Evolutionary conservation across 1,284 basidiomycete genomes (phyloP).

Genomic region (Anthracocystis panici-leucophaei): DNA sequence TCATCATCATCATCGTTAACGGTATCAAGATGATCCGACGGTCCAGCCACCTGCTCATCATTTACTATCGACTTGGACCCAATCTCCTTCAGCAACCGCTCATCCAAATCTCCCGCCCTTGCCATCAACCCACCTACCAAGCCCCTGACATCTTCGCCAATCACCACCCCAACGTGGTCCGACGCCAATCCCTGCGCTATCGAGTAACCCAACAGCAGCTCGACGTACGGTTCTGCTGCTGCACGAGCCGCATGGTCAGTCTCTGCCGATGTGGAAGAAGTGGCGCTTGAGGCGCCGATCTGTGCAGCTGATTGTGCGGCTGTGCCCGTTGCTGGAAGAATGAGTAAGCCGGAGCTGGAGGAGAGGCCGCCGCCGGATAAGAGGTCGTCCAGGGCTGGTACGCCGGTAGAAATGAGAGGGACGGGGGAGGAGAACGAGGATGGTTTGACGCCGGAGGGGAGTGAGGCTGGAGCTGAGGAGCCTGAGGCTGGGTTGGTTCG

Average conservation of each 20-base stretch:
- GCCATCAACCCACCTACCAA: slow-evolving; percentile 63
- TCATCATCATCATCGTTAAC: slow-evolving; percentile 37
- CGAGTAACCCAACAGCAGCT: slow-evolving; percentile 88
- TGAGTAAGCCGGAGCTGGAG: slow-evolving; percentile 79
- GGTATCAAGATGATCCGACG: slow-evolving; percentile 32
- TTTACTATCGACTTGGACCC: neutral
- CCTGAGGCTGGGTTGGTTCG: slow-evolving; percentile 70
- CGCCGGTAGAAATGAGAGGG: slow-evolving; percentile 83
- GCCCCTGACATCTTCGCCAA: slow-evolving; percentile 73
- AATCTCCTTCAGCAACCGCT: slow-evolving; percentile 25
- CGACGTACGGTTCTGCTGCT: slow-evolving; percentile 77
- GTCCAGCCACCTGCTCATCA: slow-evolving; percentile 9
- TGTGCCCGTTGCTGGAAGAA: slow-evolving; percentile 72
- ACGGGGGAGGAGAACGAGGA: slow-evolving; percentile 77
- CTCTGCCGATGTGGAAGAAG: slow-evolving; percentile 74
- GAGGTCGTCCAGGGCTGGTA: slow-evolving; percentile 94
- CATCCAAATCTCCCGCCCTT: slow-evolving; percentile 47
- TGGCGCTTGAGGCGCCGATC: slow-evolving; percentile 76
- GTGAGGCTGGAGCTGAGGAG: slow-evolving; percentile 69
- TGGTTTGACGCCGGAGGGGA: slow-evolving; percentile 75
- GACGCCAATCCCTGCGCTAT: slow-evolving; percentile 84
- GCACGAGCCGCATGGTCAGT: slow-evolving; percentile 41
- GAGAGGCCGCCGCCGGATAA: slow-evolving; percentile 89
- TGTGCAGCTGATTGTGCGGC: slow-evolving; percentile 47
- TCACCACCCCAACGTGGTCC: slow-evolving; percentile 78